Percentiles rank a stretch among this genome's conserved stretches.
phyloP scores from a whole-genome alignment of 768 basidiomycete genomes.

The Suillus discolor region DNA sequence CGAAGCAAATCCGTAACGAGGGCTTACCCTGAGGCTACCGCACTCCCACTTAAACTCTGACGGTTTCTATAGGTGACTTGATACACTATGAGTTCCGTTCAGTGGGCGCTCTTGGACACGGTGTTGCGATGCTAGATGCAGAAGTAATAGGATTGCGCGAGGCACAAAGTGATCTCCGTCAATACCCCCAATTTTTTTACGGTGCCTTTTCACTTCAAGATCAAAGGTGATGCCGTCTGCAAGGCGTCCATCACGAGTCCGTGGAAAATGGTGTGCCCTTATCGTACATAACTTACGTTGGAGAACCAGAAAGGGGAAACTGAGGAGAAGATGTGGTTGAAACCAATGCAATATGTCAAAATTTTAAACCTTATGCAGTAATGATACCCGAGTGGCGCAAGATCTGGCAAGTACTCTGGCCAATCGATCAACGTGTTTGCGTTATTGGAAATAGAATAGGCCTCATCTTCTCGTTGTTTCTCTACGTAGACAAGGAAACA shows the following conservation, averaged over 20 bases:
- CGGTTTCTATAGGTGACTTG: neutral
- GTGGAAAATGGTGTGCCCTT: neutral
- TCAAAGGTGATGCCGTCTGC: neutral
- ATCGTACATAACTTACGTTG: neutral
- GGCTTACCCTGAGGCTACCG: neutral
- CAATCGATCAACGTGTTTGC: neutral
- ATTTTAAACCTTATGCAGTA: neutral
- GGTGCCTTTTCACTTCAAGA: neutral
- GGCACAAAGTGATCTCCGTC: conserved; percentile 1
- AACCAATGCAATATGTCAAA: neutral
- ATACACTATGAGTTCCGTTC: neutral
- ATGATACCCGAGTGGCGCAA: neutral
- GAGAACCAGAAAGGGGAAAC: neutral
- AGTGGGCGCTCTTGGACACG: neutral
- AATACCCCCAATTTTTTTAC: neutral
- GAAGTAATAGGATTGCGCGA: neutral
- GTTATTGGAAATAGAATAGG: neutral
- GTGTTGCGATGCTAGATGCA: neutral
- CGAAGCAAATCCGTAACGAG: neutral
- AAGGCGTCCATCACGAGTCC: neutral
- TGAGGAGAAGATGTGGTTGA: neutral
- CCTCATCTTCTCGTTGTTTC: neutral
- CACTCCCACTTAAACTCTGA: neutral
- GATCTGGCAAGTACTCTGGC: neutral
- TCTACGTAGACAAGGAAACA: conserved; percentile 1